A percentile compares a stretch with the other conserved stretches of the same genome.
phyloP scores from a whole-genome alignment of 768 basidiomycete genomes.

The Erythrobasidium yunnanense region DNA sequence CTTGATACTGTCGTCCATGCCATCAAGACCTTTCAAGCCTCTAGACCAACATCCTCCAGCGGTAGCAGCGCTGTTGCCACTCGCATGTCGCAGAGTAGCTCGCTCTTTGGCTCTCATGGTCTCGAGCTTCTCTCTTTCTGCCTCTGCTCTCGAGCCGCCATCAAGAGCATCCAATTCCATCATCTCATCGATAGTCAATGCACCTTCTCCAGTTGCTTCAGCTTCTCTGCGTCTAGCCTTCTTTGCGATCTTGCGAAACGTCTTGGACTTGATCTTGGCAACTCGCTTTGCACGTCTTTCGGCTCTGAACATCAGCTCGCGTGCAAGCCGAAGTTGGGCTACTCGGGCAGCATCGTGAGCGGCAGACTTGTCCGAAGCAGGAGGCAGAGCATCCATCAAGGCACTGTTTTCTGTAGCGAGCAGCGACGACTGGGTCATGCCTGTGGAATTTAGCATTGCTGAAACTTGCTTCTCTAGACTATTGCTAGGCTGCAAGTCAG shows the following conservation, averaged over 20 bases:
- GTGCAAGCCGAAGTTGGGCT: constrained; percentile 70
- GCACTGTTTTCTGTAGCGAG: constrained; percentile 67
- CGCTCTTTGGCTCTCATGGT: constrained; percentile 72
- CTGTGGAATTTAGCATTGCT: constrained; percentile 64
- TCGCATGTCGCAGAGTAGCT: constrained; percentile 79
- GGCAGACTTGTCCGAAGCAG: neutral
- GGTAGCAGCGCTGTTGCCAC: constrained; percentile 73
- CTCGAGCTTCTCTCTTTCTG: constrained; percentile 57
- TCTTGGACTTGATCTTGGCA: constrained; percentile 90
- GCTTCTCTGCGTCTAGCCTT: constrained; percentile 60
- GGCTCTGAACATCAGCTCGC: constrained; percentile 85
- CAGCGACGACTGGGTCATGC: constrained; percentile 69
- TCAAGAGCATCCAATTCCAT: constrained; percentile 52
- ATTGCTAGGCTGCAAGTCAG: constrained; percentile 54
- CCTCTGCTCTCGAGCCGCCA: constrained; percentile 48
- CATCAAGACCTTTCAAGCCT: constrained; percentile 42
- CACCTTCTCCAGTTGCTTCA: constrained; percentile 42
- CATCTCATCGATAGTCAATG: constrained; percentile 41
- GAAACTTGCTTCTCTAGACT: constrained; percentile 75
- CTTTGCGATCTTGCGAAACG: constrained; percentile 72
- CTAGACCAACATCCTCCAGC: constrained; percentile 54
- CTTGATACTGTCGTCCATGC: constrained; percentile 51
- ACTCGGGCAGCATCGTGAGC: constrained; percentile 56
- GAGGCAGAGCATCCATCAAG: constrained; percentile 50
- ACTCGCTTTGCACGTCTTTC: constrained; percentile 80